phyloP scores from a whole-genome alignment of 257 asterid genomes.

The Solanum chilense region DNA sequence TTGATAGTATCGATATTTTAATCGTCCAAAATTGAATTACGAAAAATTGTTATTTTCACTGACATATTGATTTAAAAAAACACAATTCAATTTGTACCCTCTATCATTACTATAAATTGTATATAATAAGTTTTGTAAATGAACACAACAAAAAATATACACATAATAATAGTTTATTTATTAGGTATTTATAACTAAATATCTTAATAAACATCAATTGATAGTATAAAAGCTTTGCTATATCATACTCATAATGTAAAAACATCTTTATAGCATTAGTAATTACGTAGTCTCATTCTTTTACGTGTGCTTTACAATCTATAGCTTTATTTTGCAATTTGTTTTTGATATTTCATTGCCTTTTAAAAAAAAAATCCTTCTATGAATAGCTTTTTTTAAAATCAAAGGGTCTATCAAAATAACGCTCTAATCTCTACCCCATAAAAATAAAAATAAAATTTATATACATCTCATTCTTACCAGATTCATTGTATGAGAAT shows the following conservation, averaged over 20 bases:
- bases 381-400: too few relatives aligned
- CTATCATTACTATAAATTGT: neutral
- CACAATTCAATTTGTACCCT: neutral
- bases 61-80: neutral
- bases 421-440: too few relatives aligned
- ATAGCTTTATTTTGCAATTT: neutral
- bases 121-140: neutral
- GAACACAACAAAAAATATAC: neutral
- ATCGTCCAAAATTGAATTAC: neutral
- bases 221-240: too few relatives aligned
- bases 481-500: too few relatives aligned
- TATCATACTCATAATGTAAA: neutral
- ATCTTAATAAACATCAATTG: neutral
- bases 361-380: too few relatives aligned
- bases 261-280: neutral
- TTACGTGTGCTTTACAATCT: neutral
- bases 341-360: neutral
- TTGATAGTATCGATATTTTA: neutral
- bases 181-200: neutral
- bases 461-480: too few relatives aligned
- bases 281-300: too few relatives aligned
- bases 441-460: too few relatives aligned
- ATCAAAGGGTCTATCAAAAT: too few relatives aligned
- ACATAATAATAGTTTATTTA: neutral
- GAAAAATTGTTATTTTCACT: neutral